Evolutionary conservation across 176 grass and related monocot genomes (phyloP).

Genomic region (Cenchrus americanus): DNA sequence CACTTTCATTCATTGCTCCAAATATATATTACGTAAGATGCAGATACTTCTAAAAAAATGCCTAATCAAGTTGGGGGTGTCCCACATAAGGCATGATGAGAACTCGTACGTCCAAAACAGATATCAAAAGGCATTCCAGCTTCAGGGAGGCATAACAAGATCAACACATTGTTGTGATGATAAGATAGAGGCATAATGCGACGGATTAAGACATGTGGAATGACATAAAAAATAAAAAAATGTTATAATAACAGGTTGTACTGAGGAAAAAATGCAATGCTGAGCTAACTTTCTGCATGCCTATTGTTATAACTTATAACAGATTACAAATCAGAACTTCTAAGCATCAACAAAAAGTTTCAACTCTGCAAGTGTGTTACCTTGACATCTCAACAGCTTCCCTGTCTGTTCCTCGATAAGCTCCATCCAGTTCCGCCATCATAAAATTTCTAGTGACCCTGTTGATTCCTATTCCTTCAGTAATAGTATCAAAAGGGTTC

Average conservation of each 20-base stretch:
- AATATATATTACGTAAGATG: background rate
- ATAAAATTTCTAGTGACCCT: constrained; percentile 90
- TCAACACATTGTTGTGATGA: background rate
- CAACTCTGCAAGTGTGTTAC: constrained; percentile 36
- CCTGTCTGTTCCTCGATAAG: constrained; percentile 79
- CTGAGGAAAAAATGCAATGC: background rate
- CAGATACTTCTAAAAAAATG: constrained; percentile 25
- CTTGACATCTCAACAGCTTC: constrained; percentile 99
- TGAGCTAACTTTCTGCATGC: background rate
- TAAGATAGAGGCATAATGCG: constrained; percentile 7
- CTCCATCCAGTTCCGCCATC: constrained; percentile 90
- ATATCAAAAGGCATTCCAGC: constrained; percentile 11
- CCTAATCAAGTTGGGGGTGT: background rate
- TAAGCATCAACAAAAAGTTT: constrained; percentile 1
- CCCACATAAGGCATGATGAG: background rate
- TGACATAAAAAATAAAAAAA: background rate
- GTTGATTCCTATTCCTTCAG: constrained; percentile 99
- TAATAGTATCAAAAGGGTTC: constrained; percentile 96
- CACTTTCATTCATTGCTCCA: background rate
- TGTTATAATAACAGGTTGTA: constrained; percentile 3
- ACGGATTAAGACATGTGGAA: background rate
- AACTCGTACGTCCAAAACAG: constrained; percentile 18
- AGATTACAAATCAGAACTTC: constrained; percentile 1
- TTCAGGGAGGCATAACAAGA: constrained; percentile 18
- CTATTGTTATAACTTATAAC: constrained; percentile 1